Conservation (phyloP, 2,329 filamentous ascomycete genomes). For the Aspergillus sp. region DNA sequence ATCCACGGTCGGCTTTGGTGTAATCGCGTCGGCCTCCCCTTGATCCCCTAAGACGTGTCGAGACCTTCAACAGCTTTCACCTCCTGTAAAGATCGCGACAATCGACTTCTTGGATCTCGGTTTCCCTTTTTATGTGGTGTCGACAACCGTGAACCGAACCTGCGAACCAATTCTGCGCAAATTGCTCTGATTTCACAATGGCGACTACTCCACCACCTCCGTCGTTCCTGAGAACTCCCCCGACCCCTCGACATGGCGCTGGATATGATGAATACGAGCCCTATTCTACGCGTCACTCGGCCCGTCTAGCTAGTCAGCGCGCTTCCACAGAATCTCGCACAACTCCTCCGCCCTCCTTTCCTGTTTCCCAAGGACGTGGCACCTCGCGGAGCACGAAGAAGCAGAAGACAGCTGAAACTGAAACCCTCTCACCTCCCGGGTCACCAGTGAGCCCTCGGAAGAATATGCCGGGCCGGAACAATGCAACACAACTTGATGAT, state of each 20-base stretch:
- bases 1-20: slow-evolving; percentile 15
- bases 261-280: slow-evolving; percentile 44
- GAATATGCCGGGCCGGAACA: slow-evolving; percentile 18
- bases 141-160: background rate
- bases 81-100: background rate
- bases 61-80: background rate
- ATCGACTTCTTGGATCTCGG: slow-evolving; percentile 5
- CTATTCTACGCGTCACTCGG: slow-evolving; percentile 41
- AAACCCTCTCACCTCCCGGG: slow-evolving; percentile 29
- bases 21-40: slow-evolving; percentile 20
- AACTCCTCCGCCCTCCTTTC: slow-evolving; percentile 32
- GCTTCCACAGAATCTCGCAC: slow-evolving; percentile 25
- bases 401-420: slow-evolving; percentile 21
- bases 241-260: slow-evolving; percentile 47
- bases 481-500: slow-evolving; percentile 19
- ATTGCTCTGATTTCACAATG: slow-evolving; percentile 31
- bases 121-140: background rate
- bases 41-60: slow-evolving; percentile 12
- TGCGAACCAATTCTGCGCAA: background rate
- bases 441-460: slow-evolving; percentile 30
- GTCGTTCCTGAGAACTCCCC: slow-evolving; percentile 39
- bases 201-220: slow-evolving; percentile 47
- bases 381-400: slow-evolving; percentile 22
- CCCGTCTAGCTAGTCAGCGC: slow-evolving; percentile 39
- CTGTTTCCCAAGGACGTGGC: slow-evolving; percentile 18